Conservation (phyloP, 495 filamentous ascomycete species). For the Talaromyces thailandensis region DNA sequence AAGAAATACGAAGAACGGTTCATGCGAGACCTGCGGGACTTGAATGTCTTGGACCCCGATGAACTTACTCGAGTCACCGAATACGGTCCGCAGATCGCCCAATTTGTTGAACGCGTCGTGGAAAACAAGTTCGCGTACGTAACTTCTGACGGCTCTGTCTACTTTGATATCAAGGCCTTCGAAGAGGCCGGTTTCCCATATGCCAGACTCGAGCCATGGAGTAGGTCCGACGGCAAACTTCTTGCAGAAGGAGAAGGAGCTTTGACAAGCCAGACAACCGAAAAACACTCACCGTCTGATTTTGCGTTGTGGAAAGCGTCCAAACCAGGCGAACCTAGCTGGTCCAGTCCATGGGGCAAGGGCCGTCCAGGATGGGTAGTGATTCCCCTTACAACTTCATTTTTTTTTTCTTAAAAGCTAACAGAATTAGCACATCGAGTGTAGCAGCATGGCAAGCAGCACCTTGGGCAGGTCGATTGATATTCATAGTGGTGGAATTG, state of each 20-base stretch:
- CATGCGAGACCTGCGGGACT: conserved; percentile 68
- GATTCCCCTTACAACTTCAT: no score
- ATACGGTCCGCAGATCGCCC: conserved; percentile 75
- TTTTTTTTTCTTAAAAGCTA: no score
- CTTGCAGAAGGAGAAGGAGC: conserved; percentile 88
- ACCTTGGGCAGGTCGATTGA: conserved; percentile 76
- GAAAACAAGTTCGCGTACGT: conserved; percentile 79
- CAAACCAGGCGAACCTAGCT: conserved; percentile 86
- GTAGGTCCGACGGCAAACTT: conserved; percentile 68
- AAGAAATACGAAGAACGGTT: conserved; percentile 76
- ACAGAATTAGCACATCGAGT: conserved; percentile 86
- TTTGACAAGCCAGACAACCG: conserved; percentile 54
- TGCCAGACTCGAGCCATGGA: conserved; percentile 81
- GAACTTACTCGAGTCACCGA: conserved; percentile 81
- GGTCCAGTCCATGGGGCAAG: conserved; percentile 77
- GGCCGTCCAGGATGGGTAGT: conserved; percentile 59
- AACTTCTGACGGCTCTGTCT: conserved; percentile 77
- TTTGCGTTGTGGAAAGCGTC: conserved; percentile 95
- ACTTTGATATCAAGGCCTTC: conserved; percentile 87
- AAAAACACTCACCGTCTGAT: conserved; percentile 66
- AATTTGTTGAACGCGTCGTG: conserved; percentile 68
- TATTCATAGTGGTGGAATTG: conserved; percentile 89
- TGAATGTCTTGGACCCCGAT: conserved; percentile 82
- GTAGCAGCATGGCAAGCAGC: conserved; percentile 90
- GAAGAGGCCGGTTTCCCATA: conserved; percentile 78